Evolutionary conservation across 768 basidiomycete species (phyloP), one percentile per base, ranked within the genome.

Genomic region (Mrakia blollopis): DNA sequence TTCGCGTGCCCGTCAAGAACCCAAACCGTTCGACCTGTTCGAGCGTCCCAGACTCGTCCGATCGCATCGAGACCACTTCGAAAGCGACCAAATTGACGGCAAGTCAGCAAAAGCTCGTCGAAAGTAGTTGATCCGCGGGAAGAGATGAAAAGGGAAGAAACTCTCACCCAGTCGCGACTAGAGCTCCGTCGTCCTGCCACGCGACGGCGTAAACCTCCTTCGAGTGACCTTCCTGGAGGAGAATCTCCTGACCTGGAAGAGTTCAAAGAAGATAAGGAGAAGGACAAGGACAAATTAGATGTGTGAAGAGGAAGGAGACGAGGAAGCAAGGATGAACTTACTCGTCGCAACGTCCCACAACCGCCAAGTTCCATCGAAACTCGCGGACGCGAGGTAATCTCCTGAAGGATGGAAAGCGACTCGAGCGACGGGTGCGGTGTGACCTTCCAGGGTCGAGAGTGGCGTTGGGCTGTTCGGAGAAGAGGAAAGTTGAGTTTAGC

Each of bases 321-420:
- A 11, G 13, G 50, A 69, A 69, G 23, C 4, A 65, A 37, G 10
- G 50, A 47, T 35, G 28, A 10, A 60, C 83, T 89, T 89, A 1
- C 89, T 85, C 0, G 90, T 92, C 72, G 87, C 87, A 21, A 94
- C 91, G 83, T 99, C 96, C 97, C 97, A 99, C 72, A 98, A 84
- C 62, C 97, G 86, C 97, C 97, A 99, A 37, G 96, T 92, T 23
- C 93, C 96, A 83, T 99, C 97, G 80, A 95, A 98, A 79, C 92
- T 93, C 0, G 97, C 95, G 78, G 93, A 95, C 2, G 92, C 95
- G 39, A 97, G 88, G 83, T 95, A 98, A 63, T 91, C 85, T 1
- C 97, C 97, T 0, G 94, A 96, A 2, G 97, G 95, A 83, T 99
- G 97, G 84, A 98, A 99, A 0, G 92, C 93, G 30, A 98, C 91